Percentiles rank a stretch among this genome's conserved stretches.
phyloP scores from a whole-genome alignment of 495 filamentous ascomycete genomes.

The Echria macrotheca region DNA sequence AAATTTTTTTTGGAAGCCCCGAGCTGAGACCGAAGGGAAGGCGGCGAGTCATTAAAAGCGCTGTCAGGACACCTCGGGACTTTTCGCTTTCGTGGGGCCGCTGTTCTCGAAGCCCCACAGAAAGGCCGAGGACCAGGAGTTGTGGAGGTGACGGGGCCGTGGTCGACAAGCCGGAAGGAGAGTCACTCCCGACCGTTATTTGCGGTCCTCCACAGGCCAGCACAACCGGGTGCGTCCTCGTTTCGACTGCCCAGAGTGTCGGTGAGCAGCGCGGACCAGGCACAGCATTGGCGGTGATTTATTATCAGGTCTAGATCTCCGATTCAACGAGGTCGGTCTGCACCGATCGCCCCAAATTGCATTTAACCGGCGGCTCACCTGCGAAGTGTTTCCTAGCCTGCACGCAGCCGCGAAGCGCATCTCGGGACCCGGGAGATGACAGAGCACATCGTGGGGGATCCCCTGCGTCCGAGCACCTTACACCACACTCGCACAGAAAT shows the following conservation, averaged over 20 bases:
- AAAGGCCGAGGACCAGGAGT: slow-evolving; percentile 8
- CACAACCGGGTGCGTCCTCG: too few relatives aligned
- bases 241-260: too few relatives aligned
- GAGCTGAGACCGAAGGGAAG: slow-evolving; percentile 6
- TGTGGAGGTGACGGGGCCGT: background rate
- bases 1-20: too few relatives aligned
- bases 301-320: too few relatives aligned
- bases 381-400: slow-evolving; percentile 15
- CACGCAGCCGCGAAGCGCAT: background rate
- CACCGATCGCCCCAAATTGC: slow-evolving; percentile 17
- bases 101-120: slow-evolving; percentile 9
- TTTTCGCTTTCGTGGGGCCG: background rate
- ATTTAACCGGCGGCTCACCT: slow-evolving; percentile 28
- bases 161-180: too few relatives aligned
- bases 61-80: background rate
- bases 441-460: background rate
- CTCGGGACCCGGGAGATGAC: background rate
- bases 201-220: too few relatives aligned
- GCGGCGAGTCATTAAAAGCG: slow-evolving; percentile 7
- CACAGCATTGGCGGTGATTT: too few relatives aligned
- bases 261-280: too few relatives aligned
- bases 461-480: too few relatives aligned
- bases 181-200: too few relatives aligned
- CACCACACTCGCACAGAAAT: too few relatives aligned
- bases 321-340: background rate